phyloP scores from a whole-genome alignment of 108 stramenopile genomes.

The Conticribra weissflogii region DNA sequence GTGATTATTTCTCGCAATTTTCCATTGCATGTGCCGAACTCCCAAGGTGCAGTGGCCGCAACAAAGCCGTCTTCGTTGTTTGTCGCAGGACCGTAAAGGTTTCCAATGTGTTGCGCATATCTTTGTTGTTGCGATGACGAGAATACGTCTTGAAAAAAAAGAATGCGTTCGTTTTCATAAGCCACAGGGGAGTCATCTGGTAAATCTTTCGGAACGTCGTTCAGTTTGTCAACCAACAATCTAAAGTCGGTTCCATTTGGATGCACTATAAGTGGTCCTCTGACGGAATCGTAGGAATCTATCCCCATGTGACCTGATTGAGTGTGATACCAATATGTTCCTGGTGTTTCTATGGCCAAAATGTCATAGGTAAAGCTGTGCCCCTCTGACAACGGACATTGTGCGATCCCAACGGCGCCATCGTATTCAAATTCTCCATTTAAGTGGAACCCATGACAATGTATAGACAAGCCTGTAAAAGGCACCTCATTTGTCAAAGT shows the following conservation, averaged over 20 bases:
- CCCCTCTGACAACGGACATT: slow-evolving; percentile 26
- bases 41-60: slow-evolving; percentile 17
- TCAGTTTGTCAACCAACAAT: slow-evolving; percentile 19
- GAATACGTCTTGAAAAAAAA: slow-evolving; percentile 33
- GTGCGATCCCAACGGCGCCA: slow-evolving; percentile 32
- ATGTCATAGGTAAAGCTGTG: slow-evolving; percentile 15
- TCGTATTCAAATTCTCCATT: slow-evolving; percentile 7
- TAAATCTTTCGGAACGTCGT: background rate
- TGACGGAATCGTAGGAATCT: slow-evolving; percentile 13
- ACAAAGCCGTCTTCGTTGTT: slow-evolving; percentile 33
- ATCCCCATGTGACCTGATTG: slow-evolving; percentile 12
- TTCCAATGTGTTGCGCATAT: slow-evolving; percentile 5
- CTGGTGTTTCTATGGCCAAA: slow-evolving; percentile 18
- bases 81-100: slow-evolving; percentile 10
- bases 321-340: slow-evolving; percentile 22
- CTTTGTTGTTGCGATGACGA: background rate
- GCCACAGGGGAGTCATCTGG: slow-evolving; percentile 6
- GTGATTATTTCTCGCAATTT: slow-evolving; percentile 30
- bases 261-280: slow-evolving; percentile 37
- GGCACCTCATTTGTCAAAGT: slow-evolving; percentile 16
- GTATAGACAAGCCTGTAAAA: slow-evolving; percentile 23
- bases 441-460: slow-evolving; percentile 25
- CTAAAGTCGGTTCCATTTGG: slow-evolving; percentile 13
- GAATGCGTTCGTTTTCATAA: slow-evolving; percentile 27
- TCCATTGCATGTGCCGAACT: slow-evolving; percentile 40